Evolutionary conservation across 441 rosid genomes (phyloP).

Genomic region (Mallotus japonicus): DNA sequence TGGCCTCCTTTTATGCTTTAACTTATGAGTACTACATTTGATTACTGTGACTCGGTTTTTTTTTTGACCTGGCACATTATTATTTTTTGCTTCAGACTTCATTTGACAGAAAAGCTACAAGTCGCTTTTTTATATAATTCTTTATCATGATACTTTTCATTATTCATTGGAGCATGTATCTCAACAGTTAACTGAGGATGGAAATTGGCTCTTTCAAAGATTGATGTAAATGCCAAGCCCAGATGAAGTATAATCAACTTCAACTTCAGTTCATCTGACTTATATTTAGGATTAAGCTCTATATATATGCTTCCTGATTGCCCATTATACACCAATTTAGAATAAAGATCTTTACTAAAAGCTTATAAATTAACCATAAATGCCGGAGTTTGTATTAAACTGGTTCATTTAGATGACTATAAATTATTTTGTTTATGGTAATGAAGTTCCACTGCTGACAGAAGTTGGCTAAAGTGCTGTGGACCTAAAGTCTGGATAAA

Average conservation of each 20-base stretch:
- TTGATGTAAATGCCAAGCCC: conserved; percentile 9
- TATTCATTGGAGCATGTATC: background rate
- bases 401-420: background rate
- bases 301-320: background rate
- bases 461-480: background rate
- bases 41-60: background rate
- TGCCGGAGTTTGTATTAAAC: background rate
- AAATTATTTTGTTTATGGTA: conserved; percentile 38
- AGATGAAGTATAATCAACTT: background rate
- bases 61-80: background rate
- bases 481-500: background rate
- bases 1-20: background rate
- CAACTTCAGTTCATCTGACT: background rate
- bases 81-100: background rate
- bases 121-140: background rate
- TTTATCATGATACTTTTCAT: background rate
- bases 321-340: background rate
- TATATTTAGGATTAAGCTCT: background rate
- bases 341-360: background rate
- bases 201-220: background rate
- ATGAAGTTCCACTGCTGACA: background rate
- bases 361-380: background rate
- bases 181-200: background rate
- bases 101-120: background rate
- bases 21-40: background rate